phyloP scores from a whole-genome alignment of 176 grass and related monocot genomes.

The Tuctoria greenei region DNA sequence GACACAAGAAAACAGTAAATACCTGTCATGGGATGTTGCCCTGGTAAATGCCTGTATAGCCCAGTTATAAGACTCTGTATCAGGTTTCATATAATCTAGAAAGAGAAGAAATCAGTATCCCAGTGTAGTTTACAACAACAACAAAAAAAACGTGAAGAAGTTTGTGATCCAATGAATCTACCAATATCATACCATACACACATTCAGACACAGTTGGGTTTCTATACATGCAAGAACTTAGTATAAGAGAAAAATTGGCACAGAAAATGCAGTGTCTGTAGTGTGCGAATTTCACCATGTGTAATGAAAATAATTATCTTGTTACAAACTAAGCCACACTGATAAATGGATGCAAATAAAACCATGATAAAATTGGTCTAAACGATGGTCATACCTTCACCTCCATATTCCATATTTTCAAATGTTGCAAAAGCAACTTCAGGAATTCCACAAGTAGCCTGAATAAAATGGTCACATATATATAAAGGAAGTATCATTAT shows the following conservation, averaged over 20 bases:
- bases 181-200: background rate
- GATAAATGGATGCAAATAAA: slow-evolving; percentile 27
- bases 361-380: slow-evolving; percentile 21
- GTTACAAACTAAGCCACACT: slow-evolving; percentile 12
- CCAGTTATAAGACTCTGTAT: slow-evolving; percentile 95
- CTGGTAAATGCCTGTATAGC: slow-evolving; percentile 98
- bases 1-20: slow-evolving; percentile 28
- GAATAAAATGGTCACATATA: slow-evolving; percentile 32
- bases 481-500: background rate
- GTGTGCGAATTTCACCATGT: slow-evolving; percentile 23
- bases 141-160: slow-evolving; percentile 2
- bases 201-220: background rate
- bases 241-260: background rate
- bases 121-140: background rate
- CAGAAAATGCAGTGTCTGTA: background rate
- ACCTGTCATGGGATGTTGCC: slow-evolving; percentile 91
- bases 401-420: slow-evolving; percentile 99
- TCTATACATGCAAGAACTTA: background rate
- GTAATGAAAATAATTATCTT: slow-evolving; percentile 12
- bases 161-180: slow-evolving; percentile 12
- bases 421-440: slow-evolving; percentile 94
- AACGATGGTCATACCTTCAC: slow-evolving; percentile 61
- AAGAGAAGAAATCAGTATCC: slow-evolving; percentile 31
- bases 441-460: slow-evolving; percentile 95
- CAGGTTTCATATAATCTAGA: slow-evolving; percentile 92